Evolutionary conservation across 495 filamentous ascomycete species (phyloP).

Genomic region (Tuber indicum): DNA sequence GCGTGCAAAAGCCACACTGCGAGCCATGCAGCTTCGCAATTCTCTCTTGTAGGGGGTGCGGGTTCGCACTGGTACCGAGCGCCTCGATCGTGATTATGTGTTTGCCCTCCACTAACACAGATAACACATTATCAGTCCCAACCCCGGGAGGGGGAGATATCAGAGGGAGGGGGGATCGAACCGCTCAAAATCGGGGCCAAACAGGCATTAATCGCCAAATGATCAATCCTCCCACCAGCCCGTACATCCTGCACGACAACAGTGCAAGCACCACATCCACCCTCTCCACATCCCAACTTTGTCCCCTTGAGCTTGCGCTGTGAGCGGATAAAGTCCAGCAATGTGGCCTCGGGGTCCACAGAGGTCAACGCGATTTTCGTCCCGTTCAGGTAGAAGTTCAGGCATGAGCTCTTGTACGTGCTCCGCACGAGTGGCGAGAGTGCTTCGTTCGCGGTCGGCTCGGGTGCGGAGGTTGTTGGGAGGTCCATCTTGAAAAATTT

Average conservation of each 20-base stretch:
- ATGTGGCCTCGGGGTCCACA: conserved; percentile 65
- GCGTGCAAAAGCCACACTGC: conserved; percentile 47
- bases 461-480: not conserved
- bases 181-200: conserved; percentile 79
- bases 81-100: conserved; percentile 47
- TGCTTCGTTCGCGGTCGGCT: conserved; percentile 45
- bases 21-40: conserved; percentile 46
- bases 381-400: conserved; percentile 89
- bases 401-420: conserved; percentile 40
- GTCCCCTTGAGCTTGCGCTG: conserved; percentile 51
- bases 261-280: conserved; percentile 47
- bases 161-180: conserved; percentile 8
- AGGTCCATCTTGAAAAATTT: not conserved
- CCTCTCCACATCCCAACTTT: conserved; percentile 53
- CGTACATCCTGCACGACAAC: conserved; percentile 43
- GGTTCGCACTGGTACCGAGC: conserved; percentile 43
- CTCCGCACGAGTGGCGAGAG: conserved; percentile 28
- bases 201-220: conserved; percentile 89
- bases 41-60: conserved; percentile 46
- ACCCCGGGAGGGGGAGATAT: conserved; percentile 27
- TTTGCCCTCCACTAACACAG: conserved; percentile 42
- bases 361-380: conserved; percentile 68
- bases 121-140: conserved; percentile 9
- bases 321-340: conserved; percentile 49
- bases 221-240: conserved; percentile 63